Base-by-base conservation (phyloP, 2,329 filamentous ascomycete genomes). In the Penicillium sp. region DNA sequence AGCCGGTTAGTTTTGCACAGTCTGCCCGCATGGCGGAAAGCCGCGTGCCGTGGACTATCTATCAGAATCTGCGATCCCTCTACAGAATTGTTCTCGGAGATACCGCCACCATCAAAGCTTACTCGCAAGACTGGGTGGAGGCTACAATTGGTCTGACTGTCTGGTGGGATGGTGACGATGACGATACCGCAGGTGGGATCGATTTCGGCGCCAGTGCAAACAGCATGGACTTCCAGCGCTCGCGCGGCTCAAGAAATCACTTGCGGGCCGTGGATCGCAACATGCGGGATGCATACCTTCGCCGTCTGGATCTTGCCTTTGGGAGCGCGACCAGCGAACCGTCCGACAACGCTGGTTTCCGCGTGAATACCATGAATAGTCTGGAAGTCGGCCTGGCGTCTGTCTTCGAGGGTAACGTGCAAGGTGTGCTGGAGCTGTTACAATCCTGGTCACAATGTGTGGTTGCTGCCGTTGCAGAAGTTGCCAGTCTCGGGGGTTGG, bases 121-220 rank as follows among this genome's bases (percentile, higher is more conserved):
- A 86, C 37, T 84, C 91, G 1, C 86, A 93, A 65, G 92, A 97
- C 71, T 97, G 93, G 93, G 85, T 93, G 45, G 93, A 97, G 75
- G 92, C 91, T 0, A 89, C 87, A 0, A 75, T 97, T 53, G 89
- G 87, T 1, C 76, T 97, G 43, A 86, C 92, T 26, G 86, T 89
- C 5, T 97, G 93, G 93, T 96, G 92, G 91, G 88, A 96, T 66
- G 90, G 94, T 54, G 83, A 84, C n/a, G 83, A 85, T 53, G 81
- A 86, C 8, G 76, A 79, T 12, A 74, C 77, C 1, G 59, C 72
- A 23, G 58, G 69, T 1, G 65, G 71, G 30, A 50, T 62, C 21
- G 53, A 55, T 30, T 54, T 62, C 18, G 55, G 54, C 26, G 53
- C 61, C n/a, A 65, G 61, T 46, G 60, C 55, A 23, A 53, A 51